Conservation (phyloP, 2,329 filamentous ascomycete genomes). For the Sclerotinia nivalis region DNA sequence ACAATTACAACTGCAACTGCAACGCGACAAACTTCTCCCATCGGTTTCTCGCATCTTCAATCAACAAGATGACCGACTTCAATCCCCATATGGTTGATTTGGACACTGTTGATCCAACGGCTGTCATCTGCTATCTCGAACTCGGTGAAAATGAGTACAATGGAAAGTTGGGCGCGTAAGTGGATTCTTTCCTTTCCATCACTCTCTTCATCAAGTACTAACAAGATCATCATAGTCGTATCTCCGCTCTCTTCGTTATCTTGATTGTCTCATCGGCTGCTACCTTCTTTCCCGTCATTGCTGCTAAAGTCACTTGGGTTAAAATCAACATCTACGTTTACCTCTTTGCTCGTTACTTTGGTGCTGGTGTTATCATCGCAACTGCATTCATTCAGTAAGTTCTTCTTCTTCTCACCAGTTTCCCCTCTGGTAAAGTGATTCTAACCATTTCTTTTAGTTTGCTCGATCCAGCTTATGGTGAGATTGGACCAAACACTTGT, state of each 20-base stretch:
- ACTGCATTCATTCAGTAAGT: conserved; percentile 71
- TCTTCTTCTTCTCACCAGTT: conserved; percentile 46
- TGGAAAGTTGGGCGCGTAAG: conserved; percentile 55
- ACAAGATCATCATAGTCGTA: conserved; percentile 44
- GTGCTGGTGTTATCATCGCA: conserved; percentile 74
- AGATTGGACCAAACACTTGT: conserved; percentile 50
- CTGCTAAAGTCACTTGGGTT: conserved; percentile 57
- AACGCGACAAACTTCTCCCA: neutral
- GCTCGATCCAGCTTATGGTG: conserved; percentile 47
- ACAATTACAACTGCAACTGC: neutral
- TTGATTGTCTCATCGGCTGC: conserved; percentile 60
- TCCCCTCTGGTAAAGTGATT: neutral
- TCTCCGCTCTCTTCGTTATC: conserved; percentile 77
- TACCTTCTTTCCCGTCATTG: conserved; percentile 67
- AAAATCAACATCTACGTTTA: conserved; percentile 66
- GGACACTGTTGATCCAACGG: conserved; percentile 44
- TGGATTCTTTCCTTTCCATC: neutral
- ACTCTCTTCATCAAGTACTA: neutral
- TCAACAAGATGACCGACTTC: conserved; percentile 18
- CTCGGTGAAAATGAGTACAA: conserved; percentile 53
- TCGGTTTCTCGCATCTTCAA: neutral
- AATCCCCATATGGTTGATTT: conserved; percentile 46
- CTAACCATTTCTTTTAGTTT: conserved; percentile 43
- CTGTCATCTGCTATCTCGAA: conserved; percentile 54
- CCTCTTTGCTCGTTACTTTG: conserved; percentile 66